Evolutionary conservation across 2,329 filamentous ascomycete genomes (phyloP), one percentile per base, ranked within the genome.

Genomic region (Verticillium nonalfalfae): DNA sequence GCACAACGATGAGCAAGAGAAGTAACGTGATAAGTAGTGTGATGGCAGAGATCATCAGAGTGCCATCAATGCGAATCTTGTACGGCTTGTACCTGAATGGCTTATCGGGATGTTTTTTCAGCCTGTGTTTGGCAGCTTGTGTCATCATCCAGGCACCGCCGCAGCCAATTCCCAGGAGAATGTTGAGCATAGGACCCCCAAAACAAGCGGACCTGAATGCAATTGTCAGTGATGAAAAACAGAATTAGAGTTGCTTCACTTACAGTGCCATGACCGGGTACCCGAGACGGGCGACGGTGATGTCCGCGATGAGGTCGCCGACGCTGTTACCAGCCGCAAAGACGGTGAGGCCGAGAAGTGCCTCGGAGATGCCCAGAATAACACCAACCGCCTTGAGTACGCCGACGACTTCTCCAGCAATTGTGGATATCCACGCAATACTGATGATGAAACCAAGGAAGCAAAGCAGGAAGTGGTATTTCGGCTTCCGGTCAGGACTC

Each of bases 171-270:
- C 95, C 95, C 4, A 99, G 84, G 0, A 99, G 79, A 65, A 99
- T 99, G 69, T 99, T 99, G 50, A 99, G 84, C 92, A 99, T 94
- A 0, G 95, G 95, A 0, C 95, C 96, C n/a, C 95, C 95, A 72
- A 99, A 97, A 72, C 95, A 99, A 4, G 95, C 95, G 38, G 91
- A 93, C 50, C 83, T 86, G 26, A 26, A 64, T 63, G 56, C 39
- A 40, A 36, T 33, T 34, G 64, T 73, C 67, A 75, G 71, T 63
- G 33, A 56, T 38, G 54, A 39, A 61, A 60, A 34, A 18, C n/a
- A 34, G 18, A 52, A 26, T 26, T 26, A 4, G 26, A 26, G 26
- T 26, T 35, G 7, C 26, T 39, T 58, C 13, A 82, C 83, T 76
- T 74, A 85, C 81, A 89, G 70, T 45, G 95, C 95, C 95, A 99